phyloP scores from a whole-genome alignment of 1,284 basidiomycete species.

The Erythrobasidium hasegawianum region DNA sequence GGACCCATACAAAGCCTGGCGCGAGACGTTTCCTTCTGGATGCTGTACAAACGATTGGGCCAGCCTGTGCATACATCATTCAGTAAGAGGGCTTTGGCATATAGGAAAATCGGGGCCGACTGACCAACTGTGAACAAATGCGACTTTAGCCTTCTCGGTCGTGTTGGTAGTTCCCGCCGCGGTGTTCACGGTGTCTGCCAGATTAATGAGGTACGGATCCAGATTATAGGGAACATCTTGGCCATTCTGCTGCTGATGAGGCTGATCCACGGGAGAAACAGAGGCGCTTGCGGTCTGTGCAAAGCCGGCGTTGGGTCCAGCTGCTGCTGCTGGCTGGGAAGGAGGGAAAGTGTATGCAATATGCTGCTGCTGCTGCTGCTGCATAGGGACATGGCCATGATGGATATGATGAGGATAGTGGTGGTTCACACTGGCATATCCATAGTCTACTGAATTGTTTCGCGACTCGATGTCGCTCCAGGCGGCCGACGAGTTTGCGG shows the following conservation, averaged over 20 bases:
- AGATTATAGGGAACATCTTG: background rate
- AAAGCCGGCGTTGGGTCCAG: too few species aligned
- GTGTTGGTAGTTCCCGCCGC: conserved; percentile 5
- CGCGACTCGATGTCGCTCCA: background rate
- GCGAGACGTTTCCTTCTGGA: conserved; percentile 79
- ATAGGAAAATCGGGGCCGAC: too few species aligned
- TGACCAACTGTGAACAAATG: conserved; percentile 28
- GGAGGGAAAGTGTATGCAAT: background rate
- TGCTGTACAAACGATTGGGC: conserved; percentile 83
- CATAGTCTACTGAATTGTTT: conserved; percentile 1
- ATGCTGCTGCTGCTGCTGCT: too few species aligned
- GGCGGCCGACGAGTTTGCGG: background rate
- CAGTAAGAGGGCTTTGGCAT: too few species aligned
- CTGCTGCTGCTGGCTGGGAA: background rate
- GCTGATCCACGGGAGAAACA: background rate
- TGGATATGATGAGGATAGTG: too few species aligned
- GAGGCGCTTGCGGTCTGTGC: background rate
- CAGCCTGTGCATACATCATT: too few species aligned
- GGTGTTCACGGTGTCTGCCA: background rate
- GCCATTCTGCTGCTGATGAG: background rate
- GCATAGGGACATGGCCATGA: too few species aligned
- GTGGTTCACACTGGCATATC: background rate
- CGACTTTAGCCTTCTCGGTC: conserved; percentile 22
- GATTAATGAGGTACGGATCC: background rate
- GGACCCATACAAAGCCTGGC: conserved; percentile 83